Evolutionary conservation across 2,329 filamentous ascomycete genomes (phyloP).

Genomic region (Fusarium decemcellulare): DNA sequence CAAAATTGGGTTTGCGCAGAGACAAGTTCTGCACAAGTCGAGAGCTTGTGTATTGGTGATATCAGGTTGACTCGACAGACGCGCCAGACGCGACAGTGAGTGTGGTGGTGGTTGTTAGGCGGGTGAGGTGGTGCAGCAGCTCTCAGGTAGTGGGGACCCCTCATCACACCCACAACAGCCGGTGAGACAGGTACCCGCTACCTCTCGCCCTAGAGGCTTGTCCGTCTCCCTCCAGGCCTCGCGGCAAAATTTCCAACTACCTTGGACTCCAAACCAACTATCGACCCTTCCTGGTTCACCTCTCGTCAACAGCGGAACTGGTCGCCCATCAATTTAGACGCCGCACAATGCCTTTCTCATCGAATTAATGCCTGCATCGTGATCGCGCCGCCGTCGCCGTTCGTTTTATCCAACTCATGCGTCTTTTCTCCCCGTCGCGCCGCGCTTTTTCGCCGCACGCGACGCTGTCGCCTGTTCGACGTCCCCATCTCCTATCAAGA

Average conservation of each 20-base stretch:
- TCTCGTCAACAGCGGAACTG: slow-evolving; percentile 45
- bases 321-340: slow-evolving; percentile 56
- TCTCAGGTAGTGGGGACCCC: slow-evolving; percentile 41
- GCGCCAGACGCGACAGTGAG: slow-evolving; percentile 48
- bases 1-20: slow-evolving; percentile 3
- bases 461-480: slow-evolving; percentile 53
- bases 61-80: slow-evolving; percentile 33
- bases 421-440: slow-evolving; percentile 58
- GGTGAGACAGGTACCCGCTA: slow-evolving; percentile 42
- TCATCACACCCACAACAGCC: no score
- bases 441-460: slow-evolving; percentile 63
- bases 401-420: slow-evolving; percentile 61
- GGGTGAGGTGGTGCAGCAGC: slow-evolving; percentile 30
- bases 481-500: slow-evolving; percentile 52
- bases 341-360: slow-evolving; percentile 62
- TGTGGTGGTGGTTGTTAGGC: slow-evolving; percentile 31
- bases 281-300: slow-evolving; percentile 40
- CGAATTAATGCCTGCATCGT: slow-evolving; percentile 54
- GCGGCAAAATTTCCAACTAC: slow-evolving; percentile 50
- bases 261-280: slow-evolving; percentile 52
- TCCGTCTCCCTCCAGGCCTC: slow-evolving; percentile 38
- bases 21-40: background rate
- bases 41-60: slow-evolving; percentile 17
- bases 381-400: slow-evolving; percentile 59
- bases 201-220: slow-evolving; percentile 38